A percentile compares a stretch with the other conserved stretches of the same genome.
Evolutionary conservation across 2,329 filamentous ascomycete genomes (phyloP).

Genomic region (Aspergillus pseudoglaucus): DNA sequence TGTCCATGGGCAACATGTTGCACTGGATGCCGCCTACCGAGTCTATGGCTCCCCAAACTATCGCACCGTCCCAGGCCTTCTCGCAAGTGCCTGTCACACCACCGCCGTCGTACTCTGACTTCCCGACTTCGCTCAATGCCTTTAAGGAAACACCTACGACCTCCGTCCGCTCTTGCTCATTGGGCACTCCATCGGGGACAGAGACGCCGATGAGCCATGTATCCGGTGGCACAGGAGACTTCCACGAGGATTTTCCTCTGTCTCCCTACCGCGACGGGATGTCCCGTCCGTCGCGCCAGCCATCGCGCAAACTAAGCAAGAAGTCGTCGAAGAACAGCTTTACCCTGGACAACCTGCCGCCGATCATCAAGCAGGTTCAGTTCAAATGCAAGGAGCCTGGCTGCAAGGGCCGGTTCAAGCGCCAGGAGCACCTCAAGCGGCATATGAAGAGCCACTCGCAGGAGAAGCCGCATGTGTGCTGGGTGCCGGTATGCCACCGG

Average conservation of each 20-base stretch:
- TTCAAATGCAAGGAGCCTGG: conserved; percentile 38
- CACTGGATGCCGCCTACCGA: conserved; percentile 31
- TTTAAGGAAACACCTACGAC: conserved; percentile 34
- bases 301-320: conserved; percentile 24
- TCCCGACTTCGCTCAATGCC: conserved; percentile 25
- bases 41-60: conserved; percentile 30
- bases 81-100: conserved; percentile 28
- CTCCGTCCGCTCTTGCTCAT: conserved; percentile 28
- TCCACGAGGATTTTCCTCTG: conserved; percentile 28
- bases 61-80: conserved; percentile 30
- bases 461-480: conserved; percentile 39
- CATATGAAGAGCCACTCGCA: conserved; percentile 44
- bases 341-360: conserved; percentile 30
- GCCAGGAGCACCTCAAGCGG: conserved; percentile 45
- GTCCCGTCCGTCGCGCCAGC: conserved; percentile 24
- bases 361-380: conserved; percentile 36
- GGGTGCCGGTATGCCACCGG: conserved; percentile 38
- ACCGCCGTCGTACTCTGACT: conserved; percentile 33
- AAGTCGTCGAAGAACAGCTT: conserved; percentile 29
- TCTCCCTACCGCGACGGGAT: conserved; percentile 29
- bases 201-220: conserved; percentile 31
- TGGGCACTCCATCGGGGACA: conserved; percentile 28
- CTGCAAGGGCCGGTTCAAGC: conserved; percentile 42
- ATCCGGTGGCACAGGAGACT: conserved; percentile 27
- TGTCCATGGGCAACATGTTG: conserved; percentile 33